Evolutionary conservation across 768 basidiomycete species (phyloP), one percentile per base, ranked within the genome.

Genomic region (Amanita rimosa): DNA sequence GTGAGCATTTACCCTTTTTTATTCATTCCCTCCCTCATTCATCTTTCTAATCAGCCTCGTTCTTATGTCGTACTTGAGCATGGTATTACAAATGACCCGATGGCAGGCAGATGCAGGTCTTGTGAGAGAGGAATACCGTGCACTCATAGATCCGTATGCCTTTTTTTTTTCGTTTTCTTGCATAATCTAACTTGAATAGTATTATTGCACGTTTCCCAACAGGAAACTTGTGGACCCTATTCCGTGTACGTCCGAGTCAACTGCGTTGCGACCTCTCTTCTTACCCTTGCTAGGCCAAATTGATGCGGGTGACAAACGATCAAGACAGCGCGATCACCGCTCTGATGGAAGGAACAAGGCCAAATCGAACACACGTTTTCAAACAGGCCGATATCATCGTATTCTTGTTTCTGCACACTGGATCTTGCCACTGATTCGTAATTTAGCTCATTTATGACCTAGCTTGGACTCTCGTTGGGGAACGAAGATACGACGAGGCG

Each of bases 41-140:
- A 4, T 38, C 21, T 11, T 2, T 27, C 42, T 56, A 26, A 36
- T 14, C 48, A 84, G 83, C 11, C 66, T 90, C n/a, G 75, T 84
- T 0, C 63, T 91, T 6, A 89, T 91, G 84, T 83, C 84, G 3
- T 89, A 88, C 58, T 69, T 85, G 46, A 83, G 86, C 22, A 72
- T 81, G 44, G 75, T 88, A 4, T 69, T 89, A 2, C 72, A 85
- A 0, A 59, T 85, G 26, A 69, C 81, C 4, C 87, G 87, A 1
- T 91, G 79, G 55, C 86, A 85, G 58, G 85, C 85, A 0, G 78
- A 91, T 52, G 83, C 83, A 58, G 66, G 67, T 35, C 73, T 75
- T 37, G 79, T 84, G 6, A 55, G 88, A 36, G 69, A 65, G 46
- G 77, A 82, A 55, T 86, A 87, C 57, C 67, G 66, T 21, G 70